Evolutionary conservation across 345 rosid genomes (phyloP).

Genomic region (Pelargonium nanum): DNA sequence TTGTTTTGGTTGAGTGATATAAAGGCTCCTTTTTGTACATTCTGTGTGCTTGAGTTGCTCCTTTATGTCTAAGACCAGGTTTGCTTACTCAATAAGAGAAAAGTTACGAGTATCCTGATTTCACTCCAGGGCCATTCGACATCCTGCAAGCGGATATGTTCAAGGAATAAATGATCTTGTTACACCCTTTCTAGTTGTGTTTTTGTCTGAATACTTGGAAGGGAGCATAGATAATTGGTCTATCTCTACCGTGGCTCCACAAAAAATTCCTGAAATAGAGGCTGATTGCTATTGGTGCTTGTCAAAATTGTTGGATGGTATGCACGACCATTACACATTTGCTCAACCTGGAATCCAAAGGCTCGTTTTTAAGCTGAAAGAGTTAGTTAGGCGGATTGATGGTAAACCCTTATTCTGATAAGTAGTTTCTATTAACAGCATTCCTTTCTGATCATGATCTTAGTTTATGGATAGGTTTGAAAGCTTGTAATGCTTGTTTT

Average conservation of each 20-base stretch:
- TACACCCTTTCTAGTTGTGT: slow-evolving; percentile 89
- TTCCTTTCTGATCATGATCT: no score
- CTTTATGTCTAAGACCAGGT: no score
- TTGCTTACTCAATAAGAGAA: no score
- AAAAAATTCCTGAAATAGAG: slow-evolving; percentile 61
- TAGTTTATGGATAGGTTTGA: no score
- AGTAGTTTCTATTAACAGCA: neutral
- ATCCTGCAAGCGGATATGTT: slow-evolving; percentile 98
- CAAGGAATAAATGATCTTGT: slow-evolving; percentile 98
- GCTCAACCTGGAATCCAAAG: slow-evolving; percentile 99
- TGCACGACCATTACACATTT: slow-evolving; percentile 99
- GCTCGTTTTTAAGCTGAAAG: slow-evolving; percentile 95
- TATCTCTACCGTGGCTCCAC: slow-evolving; percentile 52
- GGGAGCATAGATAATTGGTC: slow-evolving; percentile 75
- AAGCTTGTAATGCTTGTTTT: neutral
- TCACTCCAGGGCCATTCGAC: slow-evolving; percentile 81
- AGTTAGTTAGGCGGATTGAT: slow-evolving; percentile 88
- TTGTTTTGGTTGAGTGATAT: no score
- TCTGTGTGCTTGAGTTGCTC: neutral
- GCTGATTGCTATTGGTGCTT: slow-evolving; percentile 99
- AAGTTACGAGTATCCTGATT: neutral
- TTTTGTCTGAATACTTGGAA: slow-evolving; percentile 81
- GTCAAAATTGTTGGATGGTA: slow-evolving; percentile 90
- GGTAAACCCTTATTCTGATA: slow-evolving; percentile 33
- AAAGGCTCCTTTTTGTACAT: no score